Conservation (phyloP, 1,284 basidiomycete genomes). For the Trametes hirsuta region DNA sequence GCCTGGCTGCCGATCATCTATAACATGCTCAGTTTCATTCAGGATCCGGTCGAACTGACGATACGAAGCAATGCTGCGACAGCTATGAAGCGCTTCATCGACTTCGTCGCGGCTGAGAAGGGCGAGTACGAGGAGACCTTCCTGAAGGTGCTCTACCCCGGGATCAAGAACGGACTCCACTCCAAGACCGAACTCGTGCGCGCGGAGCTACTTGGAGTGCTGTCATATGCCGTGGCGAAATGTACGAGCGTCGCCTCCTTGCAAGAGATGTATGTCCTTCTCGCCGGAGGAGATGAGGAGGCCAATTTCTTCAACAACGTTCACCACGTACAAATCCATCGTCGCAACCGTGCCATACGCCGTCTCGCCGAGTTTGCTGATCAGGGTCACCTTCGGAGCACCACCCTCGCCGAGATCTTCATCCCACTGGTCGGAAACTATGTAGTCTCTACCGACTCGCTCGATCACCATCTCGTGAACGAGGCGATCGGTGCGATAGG, state of each 20-base stretch:
- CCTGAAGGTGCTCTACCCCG: conserved; percentile 74
- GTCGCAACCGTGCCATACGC: conserved; percentile 86
- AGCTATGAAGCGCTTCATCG: conserved; percentile 80
- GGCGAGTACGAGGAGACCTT: conserved; percentile 60
- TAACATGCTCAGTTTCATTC: conserved; percentile 86
- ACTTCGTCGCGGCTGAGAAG: conserved; percentile 49
- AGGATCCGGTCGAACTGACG: conserved; percentile 89
- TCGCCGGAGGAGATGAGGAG: conserved; percentile 93
- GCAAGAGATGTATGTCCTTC: conserved; percentile 79
- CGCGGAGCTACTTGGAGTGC: conserved; percentile 81
- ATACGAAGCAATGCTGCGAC: conserved; percentile 85
- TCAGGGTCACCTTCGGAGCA: conserved; percentile 72
- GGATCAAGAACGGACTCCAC: conserved; percentile 80
- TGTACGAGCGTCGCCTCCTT: conserved; percentile 67
- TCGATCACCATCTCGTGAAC: conserved; percentile 91
- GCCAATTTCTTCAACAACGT: conserved; percentile 98
- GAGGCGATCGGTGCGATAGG: conserved; percentile 87
- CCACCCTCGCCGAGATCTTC: conserved; percentile 82
- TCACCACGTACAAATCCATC: conserved; percentile 92
- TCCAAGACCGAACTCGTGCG: conserved; percentile 90
- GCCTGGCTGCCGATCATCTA: conserved; percentile 89
- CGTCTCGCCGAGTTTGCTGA: conserved; percentile 84
- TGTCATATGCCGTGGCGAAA: conserved; percentile 76
- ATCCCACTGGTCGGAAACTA: conserved; percentile 88
- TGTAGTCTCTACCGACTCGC: conserved; percentile 67